Percentiles rank a stretch among this genome's conserved stretches.
Conservation (phyloP, 805 yeast species). For the Saccharomycopsis babjevae region DNA sequence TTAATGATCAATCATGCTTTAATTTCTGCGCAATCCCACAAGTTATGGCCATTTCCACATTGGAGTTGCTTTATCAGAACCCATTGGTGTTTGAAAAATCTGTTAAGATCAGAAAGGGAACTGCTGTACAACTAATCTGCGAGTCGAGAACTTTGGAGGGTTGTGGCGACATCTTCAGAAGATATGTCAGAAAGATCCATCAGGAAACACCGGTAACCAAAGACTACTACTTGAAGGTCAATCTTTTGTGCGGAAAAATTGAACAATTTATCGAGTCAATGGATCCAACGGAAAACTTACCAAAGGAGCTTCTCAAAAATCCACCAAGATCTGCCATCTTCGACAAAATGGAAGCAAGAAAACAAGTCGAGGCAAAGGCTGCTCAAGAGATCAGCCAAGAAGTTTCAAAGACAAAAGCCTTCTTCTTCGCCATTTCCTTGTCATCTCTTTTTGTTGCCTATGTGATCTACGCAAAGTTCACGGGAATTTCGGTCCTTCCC, state of each 20-base stretch:
- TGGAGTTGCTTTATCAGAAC: constrained; percentile 78
- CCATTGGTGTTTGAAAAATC: constrained; percentile 56
- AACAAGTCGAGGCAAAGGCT: constrained; percentile 27
- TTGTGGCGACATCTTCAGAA: constrained; percentile 65
- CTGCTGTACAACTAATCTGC: constrained; percentile 67
- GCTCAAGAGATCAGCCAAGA: neutral
- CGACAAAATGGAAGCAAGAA: constrained; percentile 34
- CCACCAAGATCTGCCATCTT: constrained; percentile 30
- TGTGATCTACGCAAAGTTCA: neutral
- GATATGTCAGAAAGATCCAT: constrained; percentile 67
- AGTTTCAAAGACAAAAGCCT: neutral
- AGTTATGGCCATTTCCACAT: constrained; percentile 96
- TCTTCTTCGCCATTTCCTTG: neutral
- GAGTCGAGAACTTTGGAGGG: constrained; percentile 65
- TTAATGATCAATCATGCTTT: constrained; percentile 74
- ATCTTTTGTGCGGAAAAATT: constrained; percentile 77
- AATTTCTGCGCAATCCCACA: constrained; percentile 97
- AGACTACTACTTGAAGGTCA: constrained; percentile 77
- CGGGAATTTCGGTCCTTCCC: neutral
- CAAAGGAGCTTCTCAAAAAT: constrained; percentile 25
- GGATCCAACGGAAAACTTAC: constrained; percentile 52
- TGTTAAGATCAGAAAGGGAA: constrained; percentile 86
- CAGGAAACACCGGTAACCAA: constrained; percentile 70
- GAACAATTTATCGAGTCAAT: constrained; percentile 78
- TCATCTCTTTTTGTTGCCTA: neutral